Evolutionary conservation across 2,329 filamentous ascomycete genomes (phyloP).

Genomic region (Hymenoscyphus repandus): DNA sequence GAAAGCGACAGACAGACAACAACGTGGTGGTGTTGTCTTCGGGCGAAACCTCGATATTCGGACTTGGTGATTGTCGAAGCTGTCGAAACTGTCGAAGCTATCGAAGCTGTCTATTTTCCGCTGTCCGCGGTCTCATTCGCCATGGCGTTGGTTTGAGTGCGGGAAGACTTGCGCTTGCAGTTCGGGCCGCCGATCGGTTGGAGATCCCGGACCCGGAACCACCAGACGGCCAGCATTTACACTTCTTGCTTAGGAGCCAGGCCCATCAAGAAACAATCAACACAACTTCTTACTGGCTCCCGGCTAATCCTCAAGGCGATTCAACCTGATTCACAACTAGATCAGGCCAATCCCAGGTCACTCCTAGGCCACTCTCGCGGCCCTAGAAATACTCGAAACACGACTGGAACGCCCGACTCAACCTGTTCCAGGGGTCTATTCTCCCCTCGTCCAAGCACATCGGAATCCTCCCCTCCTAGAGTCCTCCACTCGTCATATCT

Average conservation of each 20-base stretch:
- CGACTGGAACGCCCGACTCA: constrained; percentile 12
- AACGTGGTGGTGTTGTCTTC: not conserved
- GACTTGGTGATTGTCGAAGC: no score
- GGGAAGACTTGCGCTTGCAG: not conserved
- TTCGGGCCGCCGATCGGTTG: constrained; percentile 3
- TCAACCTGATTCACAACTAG: no score
- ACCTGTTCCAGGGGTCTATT: not conserved
- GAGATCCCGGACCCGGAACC: not conserved
- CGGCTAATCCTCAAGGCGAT: no score
- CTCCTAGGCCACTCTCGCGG: not conserved
- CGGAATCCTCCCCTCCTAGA: not conserved
- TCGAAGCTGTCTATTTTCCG: no score
- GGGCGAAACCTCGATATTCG: no score
- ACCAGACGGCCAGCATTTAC: no score
- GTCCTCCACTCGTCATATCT: constrained; percentile 4
- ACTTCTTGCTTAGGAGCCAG: no score
- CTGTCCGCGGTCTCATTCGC: not conserved
- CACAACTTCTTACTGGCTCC: no score
- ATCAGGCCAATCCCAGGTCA: not conserved
- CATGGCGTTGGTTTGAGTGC: not conserved
- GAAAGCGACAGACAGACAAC: not conserved
- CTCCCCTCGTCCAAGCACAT: not conserved
- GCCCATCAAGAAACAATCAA: no score
- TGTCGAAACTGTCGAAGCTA: no score
- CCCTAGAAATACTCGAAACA: constrained; percentile 18